Evolutionary conservation across 805 yeast species (phyloP).

Genomic region (Maudiozyma barnettii): DNA sequence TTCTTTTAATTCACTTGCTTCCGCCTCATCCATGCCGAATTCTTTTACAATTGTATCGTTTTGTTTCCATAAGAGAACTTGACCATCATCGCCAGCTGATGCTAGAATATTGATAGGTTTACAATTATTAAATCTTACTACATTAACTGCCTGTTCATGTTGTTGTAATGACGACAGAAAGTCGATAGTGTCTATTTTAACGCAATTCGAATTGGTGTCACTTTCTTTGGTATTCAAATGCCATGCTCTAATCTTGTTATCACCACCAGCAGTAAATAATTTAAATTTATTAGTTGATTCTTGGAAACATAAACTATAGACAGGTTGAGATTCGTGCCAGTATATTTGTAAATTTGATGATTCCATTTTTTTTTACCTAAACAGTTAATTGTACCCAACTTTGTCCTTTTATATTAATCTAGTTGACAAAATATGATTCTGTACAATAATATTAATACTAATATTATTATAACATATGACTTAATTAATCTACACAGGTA

Average conservation of each 20-base stretch:
- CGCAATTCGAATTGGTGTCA: slow-evolving; percentile 5
- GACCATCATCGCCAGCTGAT: slow-evolving; percentile 93
- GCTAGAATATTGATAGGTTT: slow-evolving; percentile 59
- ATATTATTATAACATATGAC: too few species aligned
- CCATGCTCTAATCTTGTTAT: slow-evolving; percentile 73
- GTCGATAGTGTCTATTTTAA: slow-evolving; percentile 41
- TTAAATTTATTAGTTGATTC: slow-evolving; percentile 41
- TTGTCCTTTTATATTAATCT: background rate
- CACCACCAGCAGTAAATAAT: slow-evolving; percentile 90
- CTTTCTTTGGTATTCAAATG: slow-evolving; percentile 19
- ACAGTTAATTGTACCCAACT: background rate
- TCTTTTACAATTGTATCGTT: slow-evolving; percentile 43
- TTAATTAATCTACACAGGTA: too few species aligned
- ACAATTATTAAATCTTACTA: slow-evolving; percentile 59
- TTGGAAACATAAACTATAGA: slow-evolving; percentile 59
- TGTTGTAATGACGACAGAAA: slow-evolving; percentile 74
- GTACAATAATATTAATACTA: too few species aligned
- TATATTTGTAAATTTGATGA: slow-evolving; percentile 28
- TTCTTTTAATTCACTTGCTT: slow-evolving; percentile 45
- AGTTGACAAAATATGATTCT: too few species aligned
- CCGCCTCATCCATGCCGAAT: slow-evolving; percentile 20
- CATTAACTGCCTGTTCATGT: slow-evolving; percentile 93
- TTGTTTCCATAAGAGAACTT: slow-evolving; percentile 68
- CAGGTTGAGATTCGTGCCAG: slow-evolving; percentile 57
- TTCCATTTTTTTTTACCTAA: slow-evolving; percentile 6